Base-by-base conservation (phyloP, 257 asterid genomes). In the Fraxinus anomala region DNA sequence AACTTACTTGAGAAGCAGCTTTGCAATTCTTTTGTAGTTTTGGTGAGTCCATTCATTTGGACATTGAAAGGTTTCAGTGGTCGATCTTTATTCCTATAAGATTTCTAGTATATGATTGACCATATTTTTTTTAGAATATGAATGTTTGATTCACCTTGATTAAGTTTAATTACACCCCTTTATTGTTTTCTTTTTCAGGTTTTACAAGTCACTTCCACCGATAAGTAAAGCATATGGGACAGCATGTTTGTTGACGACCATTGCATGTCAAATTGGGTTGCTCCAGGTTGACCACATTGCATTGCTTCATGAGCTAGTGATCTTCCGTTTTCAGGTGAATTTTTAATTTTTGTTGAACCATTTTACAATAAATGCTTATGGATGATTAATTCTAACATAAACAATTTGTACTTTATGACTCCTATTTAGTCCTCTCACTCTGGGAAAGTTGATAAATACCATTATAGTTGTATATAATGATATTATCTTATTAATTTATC, bases 191-290 rank as follows among this genome's bases (percentile, higher is more conserved):
- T 75, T 73, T 73, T 81, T 44, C 92, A 95, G 99, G 82, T 95
- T 44, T 84, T 95, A 93, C 67, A 81, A 90, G 65, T 92, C 97
- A 63, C 98, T 95, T 87, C 99, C 99, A 26, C 97, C 99, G 14
- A 88, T 93, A 70, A 92, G 94, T 87, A 93, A 89, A 91, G 91
- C 91, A 67, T 96, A 88, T 85, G 99, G 99, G 74, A 96, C 98
- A 68, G 89, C 89, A 13, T 96, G 98, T 88, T 86, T 96, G 39
- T n/a, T 82, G 68, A 76, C 78, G 68, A 89, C 97, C 3, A 82
- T 89, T 70, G 91, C 86, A 69, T 85, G 81, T 69, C 96, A 90
- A 77, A 12, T 93, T 79, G 97, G 97, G 84, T 71, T 93, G 39
- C 86, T 85, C 19, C 47, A 82, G 71, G 96, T 91, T 61, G 81